phyloP scores from a whole-genome alignment of 2,329 filamentous ascomycete species.

The Aspergillus fumigatiaffinis region DNA sequence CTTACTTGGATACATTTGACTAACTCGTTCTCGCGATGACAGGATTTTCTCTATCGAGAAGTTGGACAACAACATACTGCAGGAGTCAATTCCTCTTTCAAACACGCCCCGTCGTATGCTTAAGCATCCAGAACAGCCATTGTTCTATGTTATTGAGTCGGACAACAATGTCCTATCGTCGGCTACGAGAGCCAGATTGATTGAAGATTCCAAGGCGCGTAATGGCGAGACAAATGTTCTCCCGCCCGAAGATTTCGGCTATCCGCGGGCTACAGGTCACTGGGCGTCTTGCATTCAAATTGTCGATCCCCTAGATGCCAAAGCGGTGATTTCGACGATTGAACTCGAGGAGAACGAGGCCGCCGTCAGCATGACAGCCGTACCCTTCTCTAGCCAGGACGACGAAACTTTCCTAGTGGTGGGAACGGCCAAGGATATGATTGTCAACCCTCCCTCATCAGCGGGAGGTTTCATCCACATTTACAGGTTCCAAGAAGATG shows the following conservation, averaged over 20 bases:
- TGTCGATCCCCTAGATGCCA: conserved; percentile 75
- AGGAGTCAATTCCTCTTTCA: conserved; percentile 78
- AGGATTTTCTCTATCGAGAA: conserved; percentile 90
- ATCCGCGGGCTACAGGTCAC: conserved; percentile 74
- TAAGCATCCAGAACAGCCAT: conserved; percentile 78
- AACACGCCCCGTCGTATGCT: conserved; percentile 88
- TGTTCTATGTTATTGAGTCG: conserved; percentile 91
- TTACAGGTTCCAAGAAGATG: conserved; percentile 82
- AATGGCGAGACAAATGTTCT: conserved; percentile 70
- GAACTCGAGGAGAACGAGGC: conserved; percentile 88
- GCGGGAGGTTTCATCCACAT: conserved; percentile 84
- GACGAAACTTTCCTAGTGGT: conserved; percentile 89
- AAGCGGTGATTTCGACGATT: conserved; percentile 70
- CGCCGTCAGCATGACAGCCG: conserved; percentile 78
- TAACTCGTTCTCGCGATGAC: conserved; percentile 7
- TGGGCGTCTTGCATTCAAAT: conserved; percentile 97
- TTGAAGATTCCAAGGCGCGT: conserved; percentile 65
- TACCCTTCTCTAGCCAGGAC: conserved; percentile 83
- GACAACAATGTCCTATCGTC: conserved; percentile 88
- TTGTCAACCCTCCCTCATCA: conserved; percentile 70
- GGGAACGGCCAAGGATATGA: conserved; percentile 87
- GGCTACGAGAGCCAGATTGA: conserved; percentile 68
- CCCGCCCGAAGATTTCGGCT: conserved; percentile 80
- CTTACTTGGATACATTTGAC: background rate
- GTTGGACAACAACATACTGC: conserved; percentile 77